phyloP scores from a whole-genome alignment of 371 early-diverging fungal species.

The Dinochytrium kinnereticum region DNA sequence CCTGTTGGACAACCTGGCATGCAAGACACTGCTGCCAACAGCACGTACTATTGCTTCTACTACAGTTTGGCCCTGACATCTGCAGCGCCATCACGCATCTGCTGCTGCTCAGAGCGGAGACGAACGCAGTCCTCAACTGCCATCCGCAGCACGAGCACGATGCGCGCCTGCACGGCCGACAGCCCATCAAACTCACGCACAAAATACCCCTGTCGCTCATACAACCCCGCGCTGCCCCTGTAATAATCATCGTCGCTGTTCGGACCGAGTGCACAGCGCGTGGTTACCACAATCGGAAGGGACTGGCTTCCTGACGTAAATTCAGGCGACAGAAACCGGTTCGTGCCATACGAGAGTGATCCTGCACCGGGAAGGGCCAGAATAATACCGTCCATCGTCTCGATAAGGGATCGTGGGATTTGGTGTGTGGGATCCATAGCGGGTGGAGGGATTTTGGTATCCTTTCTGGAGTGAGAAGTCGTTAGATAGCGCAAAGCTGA shows the following conservation, averaged over 20 bases:
- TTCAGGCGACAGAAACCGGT: neutral
- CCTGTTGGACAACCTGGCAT: too few relatives aligned
- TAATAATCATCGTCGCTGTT: conserved; percentile 12
- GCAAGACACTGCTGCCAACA: too few relatives aligned
- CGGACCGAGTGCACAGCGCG: neutral
- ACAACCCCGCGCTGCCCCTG: conserved; percentile 3
- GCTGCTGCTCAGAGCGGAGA: too few relatives aligned
- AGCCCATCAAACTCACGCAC: neutral
- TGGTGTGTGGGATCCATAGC: neutral
- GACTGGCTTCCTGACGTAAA: neutral
- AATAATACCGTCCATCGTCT: neutral
- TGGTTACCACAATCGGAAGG: neutral
- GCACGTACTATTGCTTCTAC: too few relatives aligned
- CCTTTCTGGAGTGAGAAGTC: neutral
- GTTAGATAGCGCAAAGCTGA: neutral
- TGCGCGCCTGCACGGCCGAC: neutral
- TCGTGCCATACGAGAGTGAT: neutral
- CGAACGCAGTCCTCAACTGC: conserved; percentile 19
- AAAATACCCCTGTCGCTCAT: neutral
- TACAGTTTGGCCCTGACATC: too few relatives aligned
- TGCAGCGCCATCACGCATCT: too few relatives aligned
- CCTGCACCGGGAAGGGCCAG: conserved; percentile 5
- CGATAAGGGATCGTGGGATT: neutral
- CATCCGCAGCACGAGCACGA: conserved; percentile 1
- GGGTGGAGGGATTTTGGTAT: neutral